These are phyloP conservation scores for Trichoderma virens DNA, from an alignment of 495 filamentous ascomycete species.

Conservation along the genomic window DNA sequence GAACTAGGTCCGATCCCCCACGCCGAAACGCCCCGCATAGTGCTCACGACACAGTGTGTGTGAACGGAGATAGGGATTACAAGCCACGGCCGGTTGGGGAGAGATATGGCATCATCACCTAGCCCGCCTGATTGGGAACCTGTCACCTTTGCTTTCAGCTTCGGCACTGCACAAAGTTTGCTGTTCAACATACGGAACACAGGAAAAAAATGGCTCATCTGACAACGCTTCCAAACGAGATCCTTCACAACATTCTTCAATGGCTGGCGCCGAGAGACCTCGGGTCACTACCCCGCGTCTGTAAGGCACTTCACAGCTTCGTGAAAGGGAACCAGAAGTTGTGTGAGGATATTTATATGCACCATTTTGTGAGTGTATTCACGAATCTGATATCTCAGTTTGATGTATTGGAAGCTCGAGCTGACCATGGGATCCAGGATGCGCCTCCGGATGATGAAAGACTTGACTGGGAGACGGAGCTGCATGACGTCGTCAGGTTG, in stretches of 20 bases:
- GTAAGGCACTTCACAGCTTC: conserved; percentile 38
- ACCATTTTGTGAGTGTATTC: conserved; percentile 25
- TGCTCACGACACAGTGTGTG: neutral
- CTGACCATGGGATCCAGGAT: neutral
- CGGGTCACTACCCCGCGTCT: conserved; percentile 35
- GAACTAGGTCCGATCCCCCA: neutral
- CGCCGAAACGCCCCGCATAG: neutral
- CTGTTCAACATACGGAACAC: neutral
- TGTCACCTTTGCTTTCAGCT: neutral
- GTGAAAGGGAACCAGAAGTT: conserved; percentile 44
- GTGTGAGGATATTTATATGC: conserved; percentile 46
- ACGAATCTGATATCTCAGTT: neutral
- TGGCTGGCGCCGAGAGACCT: conserved; percentile 48
- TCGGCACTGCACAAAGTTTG: neutral
- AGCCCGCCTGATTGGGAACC: neutral
- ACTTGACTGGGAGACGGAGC: conserved; percentile 41
- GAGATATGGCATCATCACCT: neutral
- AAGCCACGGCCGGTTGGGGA: neutral
- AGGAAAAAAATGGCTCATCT: conserved; percentile 22
- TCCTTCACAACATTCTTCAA: conserved; percentile 47
- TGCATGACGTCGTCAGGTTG: conserved; percentile 42
- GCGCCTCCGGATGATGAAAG: conserved; percentile 9
- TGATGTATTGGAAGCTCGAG: neutral
- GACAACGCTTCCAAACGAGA: conserved; percentile 46
- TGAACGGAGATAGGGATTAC: neutral